A percentile compares a stretch with the other conserved stretches of the same genome.
Conservation (phyloP, 176 grass and related monocot genomes). For the Oryza glumipatula region DNA sequence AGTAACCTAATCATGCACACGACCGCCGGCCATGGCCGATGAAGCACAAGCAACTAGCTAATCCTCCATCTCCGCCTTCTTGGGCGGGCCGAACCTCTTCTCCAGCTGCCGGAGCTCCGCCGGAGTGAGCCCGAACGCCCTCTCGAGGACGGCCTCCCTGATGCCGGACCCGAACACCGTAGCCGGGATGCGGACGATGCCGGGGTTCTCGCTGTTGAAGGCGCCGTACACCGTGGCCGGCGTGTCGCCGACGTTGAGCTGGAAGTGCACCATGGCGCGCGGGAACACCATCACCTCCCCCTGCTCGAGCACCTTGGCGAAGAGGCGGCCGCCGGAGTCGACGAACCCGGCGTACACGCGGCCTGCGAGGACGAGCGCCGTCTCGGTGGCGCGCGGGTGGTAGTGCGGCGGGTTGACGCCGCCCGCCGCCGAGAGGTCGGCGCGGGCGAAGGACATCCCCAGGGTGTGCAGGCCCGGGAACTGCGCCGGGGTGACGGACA, state of each 20-base stretch:
- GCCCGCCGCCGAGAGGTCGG: conserved; percentile 59
- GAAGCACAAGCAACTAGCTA: background rate
- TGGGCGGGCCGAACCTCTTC: conserved; percentile 66
- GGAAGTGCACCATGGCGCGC: conserved; percentile 73
- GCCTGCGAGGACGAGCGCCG: conserved; percentile 64
- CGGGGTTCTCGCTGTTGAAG: conserved; percentile 89
- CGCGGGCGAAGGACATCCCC: conserved; percentile 76
- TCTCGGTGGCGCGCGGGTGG: conserved; percentile 86
- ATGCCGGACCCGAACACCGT: conserved; percentile 80
- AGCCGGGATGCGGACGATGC: conserved; percentile 63
- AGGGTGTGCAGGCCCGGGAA: conserved; percentile 85
- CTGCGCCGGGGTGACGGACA: conserved; percentile 56
- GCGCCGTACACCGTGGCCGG: conserved; percentile 62
- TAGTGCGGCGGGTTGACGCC: conserved; percentile 85
- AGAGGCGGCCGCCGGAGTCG: conserved; percentile 61
- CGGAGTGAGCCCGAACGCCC: conserved; percentile 60
- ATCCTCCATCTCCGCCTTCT: conserved; percentile 40
- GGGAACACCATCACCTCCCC: conserved; percentile 93
- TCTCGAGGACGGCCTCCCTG: conserved; percentile 57
- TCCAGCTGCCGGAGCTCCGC: conserved; percentile 57
- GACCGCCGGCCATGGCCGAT: background rate
- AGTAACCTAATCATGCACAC: conserved; percentile 16
- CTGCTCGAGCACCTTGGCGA: conserved; percentile 70
- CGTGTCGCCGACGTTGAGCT: conserved; percentile 73
- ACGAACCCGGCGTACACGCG: conserved; percentile 80